Percentiles rank a stretch among this genome's conserved stretches.
These are phyloP conservation scores for Moesziomyces antarcticus DNA, from an alignment of 1,284 basidiomycete species.

Conservation along the genomic window DNA sequence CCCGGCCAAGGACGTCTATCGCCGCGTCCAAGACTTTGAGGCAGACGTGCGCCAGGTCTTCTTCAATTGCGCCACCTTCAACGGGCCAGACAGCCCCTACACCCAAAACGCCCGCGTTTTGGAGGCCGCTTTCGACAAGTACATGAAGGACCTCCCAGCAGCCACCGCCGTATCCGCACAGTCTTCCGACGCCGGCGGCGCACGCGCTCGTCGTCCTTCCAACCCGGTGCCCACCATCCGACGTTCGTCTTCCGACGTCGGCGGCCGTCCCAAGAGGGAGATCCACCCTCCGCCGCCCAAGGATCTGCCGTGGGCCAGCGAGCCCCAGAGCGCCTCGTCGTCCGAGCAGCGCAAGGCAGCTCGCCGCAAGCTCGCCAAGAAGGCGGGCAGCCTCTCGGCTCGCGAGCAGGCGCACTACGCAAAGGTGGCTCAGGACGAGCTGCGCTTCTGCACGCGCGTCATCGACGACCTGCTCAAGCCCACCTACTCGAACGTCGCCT, in stretches of 20 bases:
- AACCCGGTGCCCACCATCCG: slow-evolving; percentile 82
- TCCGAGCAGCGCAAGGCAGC: slow-evolving; percentile 43
- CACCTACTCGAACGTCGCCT: slow-evolving; percentile 78
- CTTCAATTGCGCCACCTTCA: slow-evolving; percentile 89
- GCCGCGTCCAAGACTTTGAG: slow-evolving; percentile 54
- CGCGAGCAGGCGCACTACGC: slow-evolving; percentile 74
- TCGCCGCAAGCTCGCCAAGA: slow-evolving; percentile 47
- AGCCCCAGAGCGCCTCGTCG: slow-evolving; percentile 55
- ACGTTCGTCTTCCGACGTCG: slow-evolving; percentile 73
- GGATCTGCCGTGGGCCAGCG: slow-evolving; percentile 85
- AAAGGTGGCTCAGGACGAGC: slow-evolving; percentile 79
- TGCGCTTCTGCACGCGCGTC: slow-evolving; percentile 83
- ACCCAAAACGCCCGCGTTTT: slow-evolving; percentile 82
- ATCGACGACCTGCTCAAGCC: slow-evolving; percentile 81
- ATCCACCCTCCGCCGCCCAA: slow-evolving; percentile 94
- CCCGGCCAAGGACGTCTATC: slow-evolving; percentile 54
- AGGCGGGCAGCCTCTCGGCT: slow-evolving; percentile 45
- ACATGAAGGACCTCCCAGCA: slow-evolving; percentile 70
- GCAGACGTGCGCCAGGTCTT: slow-evolving; percentile 74
- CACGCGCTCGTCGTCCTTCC: slow-evolving; percentile 75
- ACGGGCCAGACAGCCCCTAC: slow-evolving; percentile 85
- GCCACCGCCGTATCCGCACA: slow-evolving; percentile 65
- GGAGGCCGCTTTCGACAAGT: slow-evolving; percentile 87
- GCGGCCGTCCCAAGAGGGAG: slow-evolving; percentile 91
- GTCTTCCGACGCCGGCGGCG: slow-evolving; percentile 37